phyloP scores from a whole-genome alignment of 352 stramenopile genomes.

The Saprolegnia parasitica region DNA sequence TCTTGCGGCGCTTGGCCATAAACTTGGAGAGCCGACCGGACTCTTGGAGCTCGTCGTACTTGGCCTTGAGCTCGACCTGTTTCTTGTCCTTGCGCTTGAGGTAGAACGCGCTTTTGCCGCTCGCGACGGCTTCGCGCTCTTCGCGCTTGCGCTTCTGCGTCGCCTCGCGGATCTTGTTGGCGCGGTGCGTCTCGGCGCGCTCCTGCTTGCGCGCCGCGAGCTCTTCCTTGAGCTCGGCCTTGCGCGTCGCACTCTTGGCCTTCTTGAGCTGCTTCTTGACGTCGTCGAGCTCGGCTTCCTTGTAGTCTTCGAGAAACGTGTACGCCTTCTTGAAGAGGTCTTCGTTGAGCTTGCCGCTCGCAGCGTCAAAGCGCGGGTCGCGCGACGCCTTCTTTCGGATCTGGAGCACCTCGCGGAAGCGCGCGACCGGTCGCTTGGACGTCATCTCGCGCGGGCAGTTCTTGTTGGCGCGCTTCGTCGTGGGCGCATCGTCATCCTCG shows the following conservation, averaged over 20 bases:
- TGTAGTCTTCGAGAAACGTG: constrained; percentile 86
- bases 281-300: constrained; percentile 79
- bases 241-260: constrained; percentile 58
- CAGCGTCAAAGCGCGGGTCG: constrained; percentile 85
- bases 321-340: constrained; percentile 87
- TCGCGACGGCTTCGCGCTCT: constrained; percentile 84
- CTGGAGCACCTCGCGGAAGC: constrained; percentile 76
- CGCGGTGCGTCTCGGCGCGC: constrained; percentile 59
- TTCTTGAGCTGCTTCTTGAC: constrained; percentile 73
- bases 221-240: constrained; percentile 80
- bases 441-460: constrained; percentile 83
- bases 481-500: constrained; percentile 28
- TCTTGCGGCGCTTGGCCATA: constrained; percentile 91
- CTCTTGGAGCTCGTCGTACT: constrained; percentile 87
- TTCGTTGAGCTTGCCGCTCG: constrained; percentile 82
- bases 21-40: constrained; percentile 88
- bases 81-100: constrained; percentile 91
- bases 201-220: constrained; percentile 67
- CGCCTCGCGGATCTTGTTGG: constrained; percentile 39
- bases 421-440: constrained; percentile 74
- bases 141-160: constrained; percentile 72
- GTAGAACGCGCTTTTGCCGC: constrained; percentile 88
- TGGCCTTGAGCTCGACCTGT: constrained; percentile 84
- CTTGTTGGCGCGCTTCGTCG: constrained; percentile 61
- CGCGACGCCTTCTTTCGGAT: constrained; percentile 64